These are phyloP conservation scores for Neopestalotiopsis sp. DNA, from an alignment of 2,329 filamentous ascomycete species.

Conservation along the genomic window DNA sequence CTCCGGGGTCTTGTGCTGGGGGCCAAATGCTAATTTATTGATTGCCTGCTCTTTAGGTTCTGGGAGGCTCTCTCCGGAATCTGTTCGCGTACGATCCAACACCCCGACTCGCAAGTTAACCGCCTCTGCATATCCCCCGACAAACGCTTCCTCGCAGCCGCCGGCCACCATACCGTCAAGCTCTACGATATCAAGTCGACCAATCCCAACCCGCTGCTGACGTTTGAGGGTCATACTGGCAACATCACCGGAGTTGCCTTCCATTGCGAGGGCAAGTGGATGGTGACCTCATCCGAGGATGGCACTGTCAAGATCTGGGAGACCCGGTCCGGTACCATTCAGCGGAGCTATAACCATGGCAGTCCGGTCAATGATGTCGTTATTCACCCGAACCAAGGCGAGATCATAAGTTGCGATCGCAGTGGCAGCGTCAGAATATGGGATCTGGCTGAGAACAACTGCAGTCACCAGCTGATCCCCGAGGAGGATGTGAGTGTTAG, in stretches of 20 bases:
- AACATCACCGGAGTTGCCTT: constrained; percentile 98
- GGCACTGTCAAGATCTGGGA: constrained; percentile 98
- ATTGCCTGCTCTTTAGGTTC: constrained; percentile 63
- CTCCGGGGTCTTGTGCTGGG: neutral
- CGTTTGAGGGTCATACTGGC: constrained; percentile 93
- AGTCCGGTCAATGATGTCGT: constrained; percentile 95
- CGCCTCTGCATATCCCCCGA: constrained; percentile 97
- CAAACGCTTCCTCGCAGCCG: constrained; percentile 93
- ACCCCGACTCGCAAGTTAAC: constrained; percentile 98
- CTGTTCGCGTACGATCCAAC: constrained; percentile 96
- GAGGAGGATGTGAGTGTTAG: constrained; percentile 94
- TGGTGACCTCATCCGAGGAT: constrained; percentile 97
- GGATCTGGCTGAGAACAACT: constrained; percentile 97
- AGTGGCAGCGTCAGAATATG: constrained; percentile 92
- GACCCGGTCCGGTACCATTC: constrained; percentile 81
- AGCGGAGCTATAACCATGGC: constrained; percentile 91
- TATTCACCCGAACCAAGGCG: constrained; percentile 98
- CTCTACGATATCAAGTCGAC: constrained; percentile 98
- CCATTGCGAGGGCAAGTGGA: constrained; percentile 99
- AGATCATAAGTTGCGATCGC: constrained; percentile 95
- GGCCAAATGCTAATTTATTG: neutral
- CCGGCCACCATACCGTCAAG: constrained; percentile 83
- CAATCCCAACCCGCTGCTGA: constrained; percentile 92
- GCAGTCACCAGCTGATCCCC: constrained; percentile 93
- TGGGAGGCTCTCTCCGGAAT: constrained; percentile 99